Conservation (phyloP, 2,329 filamentous ascomycete species). For the Venturia nashicola region DNA sequence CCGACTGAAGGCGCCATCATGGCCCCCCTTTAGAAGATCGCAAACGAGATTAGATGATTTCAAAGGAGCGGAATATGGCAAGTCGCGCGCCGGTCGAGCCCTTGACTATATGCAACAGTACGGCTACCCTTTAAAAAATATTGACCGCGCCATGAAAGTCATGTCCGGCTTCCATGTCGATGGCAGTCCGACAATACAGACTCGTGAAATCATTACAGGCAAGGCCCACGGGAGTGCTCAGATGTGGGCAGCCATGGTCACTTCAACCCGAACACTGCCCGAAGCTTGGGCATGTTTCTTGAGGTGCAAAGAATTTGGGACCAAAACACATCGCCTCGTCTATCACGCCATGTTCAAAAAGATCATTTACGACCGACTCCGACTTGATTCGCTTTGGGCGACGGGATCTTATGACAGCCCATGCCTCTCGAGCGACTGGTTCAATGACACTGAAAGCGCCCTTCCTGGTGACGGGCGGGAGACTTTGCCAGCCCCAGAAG, state of each 20-base stretch:
- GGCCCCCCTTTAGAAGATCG: slow-evolving; percentile 55
- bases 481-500: not conserved
- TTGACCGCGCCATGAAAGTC: slow-evolving; percentile 42
- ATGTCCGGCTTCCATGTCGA: slow-evolving; percentile 53
- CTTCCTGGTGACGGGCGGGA: slow-evolving; percentile 5
- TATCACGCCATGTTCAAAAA: slow-evolving; percentile 49
- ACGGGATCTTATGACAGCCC: not conserved
- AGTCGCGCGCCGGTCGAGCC: slow-evolving; percentile 43
- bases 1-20: slow-evolving; percentile 44
- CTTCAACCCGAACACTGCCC: slow-evolving; percentile 45
- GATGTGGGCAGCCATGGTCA: slow-evolving; percentile 46
- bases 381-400: not conserved
- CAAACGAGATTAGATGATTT: slow-evolving; percentile 47
- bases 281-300: slow-evolving; percentile 56
- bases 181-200: slow-evolving; percentile 48
- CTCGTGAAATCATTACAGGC: not conserved
- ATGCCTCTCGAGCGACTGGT: too few relatives aligned
- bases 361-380: slow-evolving; percentile 26
- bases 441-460: not conserved
- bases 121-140: slow-evolving; percentile 39
- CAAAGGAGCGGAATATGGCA: slow-evolving; percentile 42
- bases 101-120: slow-evolving; percentile 46
- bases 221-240: slow-evolving; percentile 15
- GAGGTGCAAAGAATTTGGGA: slow-evolving; percentile 34
- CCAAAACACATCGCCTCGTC: slow-evolving; percentile 23